phyloP scores from a whole-genome alignment of 805 yeast species.

The Teunomyces pallodes region DNA sequence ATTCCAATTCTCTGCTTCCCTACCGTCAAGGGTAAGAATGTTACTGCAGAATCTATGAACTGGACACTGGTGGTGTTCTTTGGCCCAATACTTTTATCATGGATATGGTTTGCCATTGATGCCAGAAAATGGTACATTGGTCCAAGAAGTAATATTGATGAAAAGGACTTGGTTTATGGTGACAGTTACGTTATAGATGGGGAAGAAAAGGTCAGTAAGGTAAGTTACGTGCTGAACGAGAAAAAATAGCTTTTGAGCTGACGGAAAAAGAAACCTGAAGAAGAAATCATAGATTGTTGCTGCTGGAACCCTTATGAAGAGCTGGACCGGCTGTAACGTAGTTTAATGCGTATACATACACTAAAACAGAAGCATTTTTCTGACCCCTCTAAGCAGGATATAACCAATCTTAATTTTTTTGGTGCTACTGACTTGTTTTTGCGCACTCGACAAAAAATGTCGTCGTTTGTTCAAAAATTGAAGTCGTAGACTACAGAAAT shows the following conservation, averaged over 20 bases:
- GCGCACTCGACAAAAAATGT: neutral
- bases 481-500: neutral
- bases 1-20: conserved; percentile 63
- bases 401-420: neutral
- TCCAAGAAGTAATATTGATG: conserved; percentile 53
- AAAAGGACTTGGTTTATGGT: conserved; percentile 26
- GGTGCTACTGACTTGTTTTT: neutral
- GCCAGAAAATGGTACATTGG: conserved; percentile 63
- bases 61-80: conserved; percentile 64
- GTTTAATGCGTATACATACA: neutral
- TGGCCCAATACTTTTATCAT: conserved; percentile 55
- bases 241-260: neutral
- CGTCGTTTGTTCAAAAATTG: neutral
- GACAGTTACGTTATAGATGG: conserved; percentile 13
- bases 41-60: conserved; percentile 42
- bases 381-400: neutral
- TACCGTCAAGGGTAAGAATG: conserved; percentile 28
- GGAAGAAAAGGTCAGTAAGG: conserved; percentile 3
- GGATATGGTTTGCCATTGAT: conserved; percentile 47
- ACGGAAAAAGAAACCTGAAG: too few relatives aligned
- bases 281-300: too few relatives aligned
- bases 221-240: neutral
- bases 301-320: too few relatives aligned
- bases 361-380: neutral
- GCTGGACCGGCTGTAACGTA: too few relatives aligned